Evolutionary conservation across 495 filamentous ascomycete genomes (phyloP), one percentile per base, ranked within the genome.

Genomic region (Neurospora intermedia): DNA sequence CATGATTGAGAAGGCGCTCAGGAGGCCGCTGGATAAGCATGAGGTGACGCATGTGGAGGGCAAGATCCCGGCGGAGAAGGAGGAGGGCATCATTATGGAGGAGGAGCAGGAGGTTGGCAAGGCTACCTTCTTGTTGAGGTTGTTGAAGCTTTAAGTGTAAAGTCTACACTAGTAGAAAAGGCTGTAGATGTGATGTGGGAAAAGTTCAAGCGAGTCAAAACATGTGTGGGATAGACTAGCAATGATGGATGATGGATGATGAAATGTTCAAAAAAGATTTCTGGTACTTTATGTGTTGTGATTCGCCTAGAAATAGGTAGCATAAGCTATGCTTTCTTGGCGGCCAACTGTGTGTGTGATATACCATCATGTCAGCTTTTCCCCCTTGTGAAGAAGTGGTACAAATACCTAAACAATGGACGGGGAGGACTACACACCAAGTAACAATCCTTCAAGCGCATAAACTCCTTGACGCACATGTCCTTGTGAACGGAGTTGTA

Each of bases 401-500:
- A n/a, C 43, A 46, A 62, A 13, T 62, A 27, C 13, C 4, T 27
- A 31, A 27, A 62, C 23, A 31, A 16, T 3, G 13, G 11, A 23
- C 5, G 13, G 13, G 10, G 10, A 6, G 48, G 3, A 59, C 0
- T 46, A 78, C 89, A 80, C 86, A 98, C 94, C 77, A 96, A 74
- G 77, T 92, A 94, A 81, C 96, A 99, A 74, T 98, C 86, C 81
- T 97, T 97, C 69, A 98, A 80, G 75, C 82, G 88, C 81, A 97
- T 82, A 74, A 99, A 98, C 78, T 98, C 93, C 69, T 88, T 89
- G 3, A 86, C 85, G 78, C 96, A 99, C 85, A 95, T 94, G 80
- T 98, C 93, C 76, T 97, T 97, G 75, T 94, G 87, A 6, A 98
- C 89, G 31, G 93, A 89, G 78, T 94, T 94, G 82, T 96, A 98